Evolutionary conservation across 2,329 filamentous ascomycete genomes (phyloP).

Genomic region (Talaromyces amestolkiae): DNA sequence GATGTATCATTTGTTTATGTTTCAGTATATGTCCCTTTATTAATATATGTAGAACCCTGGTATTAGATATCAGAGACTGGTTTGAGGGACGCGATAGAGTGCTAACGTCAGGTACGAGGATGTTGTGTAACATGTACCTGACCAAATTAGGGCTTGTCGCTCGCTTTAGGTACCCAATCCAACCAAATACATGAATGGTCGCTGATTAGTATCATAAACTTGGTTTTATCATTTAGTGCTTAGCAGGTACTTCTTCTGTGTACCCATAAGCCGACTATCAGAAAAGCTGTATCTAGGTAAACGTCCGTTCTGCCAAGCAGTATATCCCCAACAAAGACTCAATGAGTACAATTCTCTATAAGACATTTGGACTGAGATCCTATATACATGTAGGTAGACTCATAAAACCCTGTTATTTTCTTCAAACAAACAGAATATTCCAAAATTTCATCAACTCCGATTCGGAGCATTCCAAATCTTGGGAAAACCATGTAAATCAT

Average conservation of each 20-base stretch:
- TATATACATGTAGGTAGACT: no score
- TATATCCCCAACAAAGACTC: background rate
- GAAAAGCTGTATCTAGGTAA: background rate
- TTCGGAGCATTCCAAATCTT: background rate
- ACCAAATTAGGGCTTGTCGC: background rate
- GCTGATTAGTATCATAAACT: no score
- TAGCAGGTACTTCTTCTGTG: background rate
- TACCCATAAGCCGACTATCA: background rate
- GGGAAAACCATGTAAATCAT: background rate
- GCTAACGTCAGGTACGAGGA: background rate
- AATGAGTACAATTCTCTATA: no score
- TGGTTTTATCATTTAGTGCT: background rate
- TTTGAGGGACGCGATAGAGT: background rate
- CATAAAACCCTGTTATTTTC: no score
- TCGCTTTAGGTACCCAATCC: background rate
- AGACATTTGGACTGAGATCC: no score
- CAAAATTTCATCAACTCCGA: background rate
- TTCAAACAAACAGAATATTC: background rate
- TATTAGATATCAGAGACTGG: background rate
- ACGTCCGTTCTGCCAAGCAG: no score
- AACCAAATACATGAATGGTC: background rate
- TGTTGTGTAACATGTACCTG: background rate
- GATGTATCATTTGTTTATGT: background rate
- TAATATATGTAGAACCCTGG: background rate
- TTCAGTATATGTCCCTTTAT: background rate